Conservation (phyloP, 306 rosid species). For the Phaseolus lunatus region DNA sequence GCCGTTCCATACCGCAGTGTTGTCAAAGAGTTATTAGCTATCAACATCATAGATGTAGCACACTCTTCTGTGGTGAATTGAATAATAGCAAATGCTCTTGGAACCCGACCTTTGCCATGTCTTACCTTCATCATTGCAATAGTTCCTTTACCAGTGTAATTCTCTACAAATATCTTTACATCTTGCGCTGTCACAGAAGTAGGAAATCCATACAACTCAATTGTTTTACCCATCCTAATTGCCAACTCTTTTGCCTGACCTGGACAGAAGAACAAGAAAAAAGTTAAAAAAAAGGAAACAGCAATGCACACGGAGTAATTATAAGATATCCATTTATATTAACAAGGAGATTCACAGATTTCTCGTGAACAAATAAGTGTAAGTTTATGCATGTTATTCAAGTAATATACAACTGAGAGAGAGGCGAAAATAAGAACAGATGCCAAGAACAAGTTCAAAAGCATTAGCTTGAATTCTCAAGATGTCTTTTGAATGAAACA, state of each 20-base stretch:
- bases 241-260: conserved; percentile 36
- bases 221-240: conserved; percentile 67
- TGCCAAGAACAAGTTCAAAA: not conserved
- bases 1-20: conserved; percentile 43
- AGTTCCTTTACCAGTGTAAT: conserved; percentile 59
- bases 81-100: conserved; percentile 64
- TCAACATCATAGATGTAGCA: conserved; percentile 50
- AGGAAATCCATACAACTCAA: conserved; percentile 76
- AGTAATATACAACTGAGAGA: not conserved
- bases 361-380: not conserved
- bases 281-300: not conserved
- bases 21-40: not conserved
- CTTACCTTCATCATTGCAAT: conserved; percentile 65
- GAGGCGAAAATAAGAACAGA: not conserved
- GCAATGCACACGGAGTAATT: not conserved
- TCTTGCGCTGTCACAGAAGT: conserved; percentile 8
- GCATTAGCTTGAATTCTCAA: not conserved
- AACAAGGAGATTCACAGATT: conserved; percentile 12
- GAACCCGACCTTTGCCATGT: conserved; percentile 36
- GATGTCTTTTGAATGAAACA: not conserved
- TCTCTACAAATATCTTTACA: conserved; percentile 60
- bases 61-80: conserved; percentile 54
- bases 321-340: conserved; percentile 18
- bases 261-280: conserved; percentile 22
- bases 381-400: not conserved